Evolutionary conservation across 805 yeast genomes (phyloP).

Genomic region (Candida alai): DNA sequence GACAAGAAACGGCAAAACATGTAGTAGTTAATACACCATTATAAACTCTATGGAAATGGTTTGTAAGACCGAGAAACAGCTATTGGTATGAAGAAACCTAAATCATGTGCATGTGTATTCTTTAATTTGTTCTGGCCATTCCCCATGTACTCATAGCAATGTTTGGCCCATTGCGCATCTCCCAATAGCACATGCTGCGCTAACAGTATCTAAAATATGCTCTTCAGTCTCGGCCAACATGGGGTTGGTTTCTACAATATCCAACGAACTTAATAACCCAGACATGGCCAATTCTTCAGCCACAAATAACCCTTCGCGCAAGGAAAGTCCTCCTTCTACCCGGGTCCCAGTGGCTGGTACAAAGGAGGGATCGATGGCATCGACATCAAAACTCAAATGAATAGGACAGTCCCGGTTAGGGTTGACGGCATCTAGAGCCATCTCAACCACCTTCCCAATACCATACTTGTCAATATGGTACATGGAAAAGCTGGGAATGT

Average conservation of each 20-base stretch:
- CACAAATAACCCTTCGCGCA: constrained; percentile 89
- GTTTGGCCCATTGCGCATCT: constrained; percentile 96
- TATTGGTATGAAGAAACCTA: no score
- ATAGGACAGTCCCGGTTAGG: constrained; percentile 69
- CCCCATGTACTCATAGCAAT: constrained; percentile 45
- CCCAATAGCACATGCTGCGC: constrained; percentile 86
- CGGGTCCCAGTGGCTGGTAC: constrained; percentile 99
- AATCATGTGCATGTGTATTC: no score
- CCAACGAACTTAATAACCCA: constrained; percentile 84
- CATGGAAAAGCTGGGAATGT: constrained; percentile 88
- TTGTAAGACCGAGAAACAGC: no score
- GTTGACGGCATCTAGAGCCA: constrained; percentile 79
- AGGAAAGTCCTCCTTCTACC: constrained; percentile 91
- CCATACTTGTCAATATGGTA: constrained; percentile 94
- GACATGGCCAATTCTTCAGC: constrained; percentile 91
- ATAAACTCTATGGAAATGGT: no score
- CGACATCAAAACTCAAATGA: constrained; percentile 92
- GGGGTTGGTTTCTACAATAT: constrained; percentile 93
- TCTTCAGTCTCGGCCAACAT: constrained; percentile 71
- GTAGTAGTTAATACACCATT: no score
- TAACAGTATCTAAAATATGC: constrained; percentile 79
- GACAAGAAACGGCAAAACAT: no score
- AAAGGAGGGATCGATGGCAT: constrained; percentile 89
- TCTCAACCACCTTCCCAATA: constrained; percentile 82
- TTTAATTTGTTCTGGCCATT: no score